These are phyloP conservation scores for Pyricularia grisea DNA, from an alignment of 2,329 filamentous ascomycete species.

Conservation along the genomic window DNA sequence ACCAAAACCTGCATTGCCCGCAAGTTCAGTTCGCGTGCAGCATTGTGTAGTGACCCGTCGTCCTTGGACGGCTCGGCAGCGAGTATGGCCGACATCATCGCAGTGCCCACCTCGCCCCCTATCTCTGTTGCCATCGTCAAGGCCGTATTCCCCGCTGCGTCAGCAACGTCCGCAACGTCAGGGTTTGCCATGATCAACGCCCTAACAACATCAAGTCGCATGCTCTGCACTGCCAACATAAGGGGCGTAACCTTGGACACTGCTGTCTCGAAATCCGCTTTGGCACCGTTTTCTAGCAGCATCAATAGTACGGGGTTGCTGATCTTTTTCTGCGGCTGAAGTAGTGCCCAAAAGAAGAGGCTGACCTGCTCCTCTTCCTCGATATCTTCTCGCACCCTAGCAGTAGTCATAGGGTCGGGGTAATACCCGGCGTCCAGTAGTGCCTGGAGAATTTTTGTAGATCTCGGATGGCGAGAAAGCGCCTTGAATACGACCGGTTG, in stretches of 20 bases:
- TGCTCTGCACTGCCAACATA: slow-evolving; percentile 47
- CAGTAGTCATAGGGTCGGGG: slow-evolving; percentile 41
- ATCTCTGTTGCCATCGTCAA: slow-evolving; percentile 49
- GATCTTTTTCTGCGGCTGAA: slow-evolving; percentile 53
- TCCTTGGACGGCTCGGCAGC: slow-evolving; percentile 47
- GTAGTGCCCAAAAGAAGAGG: slow-evolving; percentile 50
- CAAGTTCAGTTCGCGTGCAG: slow-evolving; percentile 48
- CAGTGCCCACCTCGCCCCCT: slow-evolving; percentile 40
- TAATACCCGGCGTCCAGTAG: slow-evolving; percentile 50
- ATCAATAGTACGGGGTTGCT: slow-evolving; percentile 48
- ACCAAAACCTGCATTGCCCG: slow-evolving; percentile 46
- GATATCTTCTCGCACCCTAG: slow-evolving; percentile 31
- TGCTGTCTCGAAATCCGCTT: slow-evolving; percentile 45
- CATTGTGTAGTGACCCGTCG: slow-evolving; percentile 59
- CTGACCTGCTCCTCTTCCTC: slow-evolving; percentile 46
- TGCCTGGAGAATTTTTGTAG: slow-evolving; percentile 37
- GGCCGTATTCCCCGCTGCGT: slow-evolving; percentile 47
- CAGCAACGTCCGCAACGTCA: slow-evolving; percentile 44
- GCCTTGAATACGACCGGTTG: slow-evolving; percentile 43
- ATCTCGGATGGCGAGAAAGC: slow-evolving; percentile 44
- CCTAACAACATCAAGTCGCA: slow-evolving; percentile 47
- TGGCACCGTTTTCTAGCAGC: slow-evolving; percentile 44
- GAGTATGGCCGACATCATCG: slow-evolving; percentile 45
- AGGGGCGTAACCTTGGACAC: slow-evolving; percentile 46
- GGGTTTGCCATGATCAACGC: slow-evolving; percentile 47